phyloP scores from a whole-genome alignment of 805 yeast species.

The Kodamaea kakaduensis region DNA sequence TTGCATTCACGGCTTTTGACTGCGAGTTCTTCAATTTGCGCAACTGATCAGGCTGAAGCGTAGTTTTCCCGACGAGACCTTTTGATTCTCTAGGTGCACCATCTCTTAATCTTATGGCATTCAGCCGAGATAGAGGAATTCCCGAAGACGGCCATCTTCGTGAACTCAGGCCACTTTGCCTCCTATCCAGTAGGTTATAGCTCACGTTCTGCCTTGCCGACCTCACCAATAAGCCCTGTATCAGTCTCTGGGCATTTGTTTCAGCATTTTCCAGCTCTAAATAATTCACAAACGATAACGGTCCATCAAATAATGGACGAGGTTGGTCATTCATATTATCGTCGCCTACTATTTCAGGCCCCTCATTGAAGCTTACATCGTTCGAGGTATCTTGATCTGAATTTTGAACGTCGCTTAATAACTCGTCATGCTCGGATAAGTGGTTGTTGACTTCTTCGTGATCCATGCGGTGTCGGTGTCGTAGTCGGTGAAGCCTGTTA shows the following conservation, averaged over 20 bases:
- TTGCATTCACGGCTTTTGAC: slow-evolving; percentile 1
- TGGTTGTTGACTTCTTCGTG: slow-evolving; percentile 9
- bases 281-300: background rate
- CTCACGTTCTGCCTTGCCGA: slow-evolving; percentile 23
- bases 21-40: slow-evolving; percentile 2
- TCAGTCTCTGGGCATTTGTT: slow-evolving; percentile 8
- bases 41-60: slow-evolving; percentile 7
- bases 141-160: slow-evolving; percentile 14
- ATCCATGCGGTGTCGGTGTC: slow-evolving; percentile 7
- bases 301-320: background rate
- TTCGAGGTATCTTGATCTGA: no score
- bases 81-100: background rate
- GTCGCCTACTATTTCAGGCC: slow-evolving; percentile 7
- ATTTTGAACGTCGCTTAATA: no score
- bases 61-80: slow-evolving; percentile 1
- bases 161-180: no score
- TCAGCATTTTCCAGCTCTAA: background rate
- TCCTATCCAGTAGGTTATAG: no score
- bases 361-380: background rate
- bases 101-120: slow-evolving; percentile 25
- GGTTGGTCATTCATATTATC: slow-evolving; percentile 3
- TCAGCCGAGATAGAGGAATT: slow-evolving; percentile 29
- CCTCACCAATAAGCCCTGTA: slow-evolving; percentile 21
- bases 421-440: background rate
- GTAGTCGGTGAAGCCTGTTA: slow-evolving; percentile 2